These are phyloP conservation scores for Dactylorhiza incarnata DNA, from an alignment of 106 monocot genomes.

Conservation along the genomic window DNA sequence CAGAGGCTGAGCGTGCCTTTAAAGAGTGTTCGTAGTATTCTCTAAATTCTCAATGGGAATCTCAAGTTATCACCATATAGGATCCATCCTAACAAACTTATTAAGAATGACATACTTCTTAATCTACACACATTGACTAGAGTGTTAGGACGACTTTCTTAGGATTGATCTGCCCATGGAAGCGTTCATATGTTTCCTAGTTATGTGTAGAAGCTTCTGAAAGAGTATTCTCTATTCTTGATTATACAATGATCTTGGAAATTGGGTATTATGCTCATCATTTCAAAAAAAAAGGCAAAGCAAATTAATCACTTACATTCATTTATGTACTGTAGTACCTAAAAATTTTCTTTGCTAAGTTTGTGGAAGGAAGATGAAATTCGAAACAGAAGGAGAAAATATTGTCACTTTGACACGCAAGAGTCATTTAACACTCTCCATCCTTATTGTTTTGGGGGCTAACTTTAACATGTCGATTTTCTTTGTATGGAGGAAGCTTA, in stretches of 20 bases:
- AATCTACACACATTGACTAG: too few species aligned
- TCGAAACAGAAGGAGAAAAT: neutral
- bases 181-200: too few species aligned
- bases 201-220: neutral
- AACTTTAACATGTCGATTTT: neutral
- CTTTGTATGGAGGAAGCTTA: neutral
- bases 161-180: too few species aligned
- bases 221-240: neutral
- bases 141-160: too few species aligned
- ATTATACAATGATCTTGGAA: neutral
- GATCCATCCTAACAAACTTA: too few species aligned
- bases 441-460: neutral
- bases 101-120: too few species aligned
- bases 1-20: too few species aligned
- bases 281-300: neutral
- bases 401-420: neutral
- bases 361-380: neutral
- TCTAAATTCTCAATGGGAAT: too few species aligned
- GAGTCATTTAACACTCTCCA: too few species aligned
- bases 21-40: too few species aligned
- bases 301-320: neutral
- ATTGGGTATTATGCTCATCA: neutral
- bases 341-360: neutral
- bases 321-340: neutral
- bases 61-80: too few species aligned